Percentiles rank a stretch among this genome's conserved stretches.
phyloP scores from a whole-genome alignment of 1,284 basidiomycete genomes.

The Cryptococcus jaspeensis region DNA sequence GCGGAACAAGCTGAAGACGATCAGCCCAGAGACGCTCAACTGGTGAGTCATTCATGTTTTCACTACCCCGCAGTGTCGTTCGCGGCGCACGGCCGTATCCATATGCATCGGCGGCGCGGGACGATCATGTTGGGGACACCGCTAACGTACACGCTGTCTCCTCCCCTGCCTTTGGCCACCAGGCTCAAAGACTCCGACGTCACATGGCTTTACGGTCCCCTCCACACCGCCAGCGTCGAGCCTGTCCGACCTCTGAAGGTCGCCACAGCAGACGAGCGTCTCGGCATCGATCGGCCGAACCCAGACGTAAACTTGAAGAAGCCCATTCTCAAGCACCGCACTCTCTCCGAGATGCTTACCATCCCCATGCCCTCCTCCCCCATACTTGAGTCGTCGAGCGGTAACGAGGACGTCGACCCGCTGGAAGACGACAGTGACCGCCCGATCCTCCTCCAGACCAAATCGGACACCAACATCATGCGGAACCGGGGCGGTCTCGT shows the following conservation, averaged over 20 bases:
- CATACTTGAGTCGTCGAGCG: constrained; percentile 52
- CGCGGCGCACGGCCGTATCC: too few relatives aligned
- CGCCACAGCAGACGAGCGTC: constrained; percentile 56
- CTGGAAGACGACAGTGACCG: constrained; percentile 53
- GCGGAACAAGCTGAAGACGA: constrained; percentile 90
- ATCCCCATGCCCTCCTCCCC: constrained; percentile 58
- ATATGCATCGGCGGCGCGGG: too few relatives aligned
- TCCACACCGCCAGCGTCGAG: constrained; percentile 80
- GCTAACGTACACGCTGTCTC: neutral
- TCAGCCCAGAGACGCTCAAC: constrained; percentile 95
- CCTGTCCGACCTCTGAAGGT: constrained; percentile 58
- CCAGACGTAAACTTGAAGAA: constrained; percentile 58
- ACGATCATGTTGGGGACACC: neutral
- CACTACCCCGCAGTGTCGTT: neutral
- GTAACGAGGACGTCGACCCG: constrained; percentile 46
- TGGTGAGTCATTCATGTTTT: constrained; percentile 65
- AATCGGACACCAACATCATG: constrained; percentile 74
- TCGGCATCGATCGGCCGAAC: constrained; percentile 54
- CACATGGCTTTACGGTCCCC: constrained; percentile 96
- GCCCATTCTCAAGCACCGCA: constrained; percentile 94
- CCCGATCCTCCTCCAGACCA: constrained; percentile 69
- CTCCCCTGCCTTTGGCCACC: constrained; percentile 17
- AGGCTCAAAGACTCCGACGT: constrained; percentile 99
- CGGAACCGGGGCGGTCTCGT: constrained; percentile 26
- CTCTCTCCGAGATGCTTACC: constrained; percentile 80